A percentile compares a stretch with the other conserved stretches of the same genome.
Evolutionary conservation across 768 basidiomycete genomes (phyloP).

Genomic region (Sporobolomyces roseus): DNA sequence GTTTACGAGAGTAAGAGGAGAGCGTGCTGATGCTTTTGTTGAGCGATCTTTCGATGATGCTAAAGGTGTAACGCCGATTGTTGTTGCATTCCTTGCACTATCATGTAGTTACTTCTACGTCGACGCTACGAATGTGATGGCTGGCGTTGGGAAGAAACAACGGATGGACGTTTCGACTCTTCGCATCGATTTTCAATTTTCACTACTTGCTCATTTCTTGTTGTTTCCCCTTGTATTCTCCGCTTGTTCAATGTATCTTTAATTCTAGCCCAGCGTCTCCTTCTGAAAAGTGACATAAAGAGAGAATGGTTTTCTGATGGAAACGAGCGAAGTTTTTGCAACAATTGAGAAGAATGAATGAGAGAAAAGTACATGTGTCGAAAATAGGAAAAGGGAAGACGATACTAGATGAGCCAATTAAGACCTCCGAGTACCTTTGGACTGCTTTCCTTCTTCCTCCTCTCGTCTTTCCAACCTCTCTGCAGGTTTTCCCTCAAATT

Average conservation of each 20-base stretch:
- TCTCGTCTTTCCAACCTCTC: background rate
- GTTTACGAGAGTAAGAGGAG: too few relatives aligned
- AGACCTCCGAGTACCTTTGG: conserved; percentile 12
- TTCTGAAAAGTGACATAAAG: background rate
- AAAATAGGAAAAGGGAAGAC: background rate
- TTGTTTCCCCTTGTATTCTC: background rate
- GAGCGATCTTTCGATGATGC: too few relatives aligned
- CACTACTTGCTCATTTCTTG: background rate
- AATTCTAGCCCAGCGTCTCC: too few relatives aligned
- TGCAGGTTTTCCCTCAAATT: background rate
- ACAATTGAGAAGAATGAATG: too few relatives aligned
- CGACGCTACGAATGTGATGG: too few relatives aligned
- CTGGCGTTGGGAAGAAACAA: too few relatives aligned
- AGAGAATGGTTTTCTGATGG: background rate
- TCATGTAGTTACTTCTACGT: conserved; percentile 8
- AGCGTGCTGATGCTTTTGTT: too few relatives aligned
- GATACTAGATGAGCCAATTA: conserved; percentile 10
- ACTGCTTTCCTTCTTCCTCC: background rate
- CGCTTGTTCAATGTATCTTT: background rate
- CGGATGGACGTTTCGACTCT: too few relatives aligned
- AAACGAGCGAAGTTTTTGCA: background rate
- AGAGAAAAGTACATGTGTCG: background rate
- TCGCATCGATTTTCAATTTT: too few relatives aligned
- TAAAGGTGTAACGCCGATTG: background rate
- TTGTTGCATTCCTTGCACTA: conserved; percentile 18